phyloP scores from a whole-genome alignment of 306 rosid genomes.

The Medicago arabica region DNA sequence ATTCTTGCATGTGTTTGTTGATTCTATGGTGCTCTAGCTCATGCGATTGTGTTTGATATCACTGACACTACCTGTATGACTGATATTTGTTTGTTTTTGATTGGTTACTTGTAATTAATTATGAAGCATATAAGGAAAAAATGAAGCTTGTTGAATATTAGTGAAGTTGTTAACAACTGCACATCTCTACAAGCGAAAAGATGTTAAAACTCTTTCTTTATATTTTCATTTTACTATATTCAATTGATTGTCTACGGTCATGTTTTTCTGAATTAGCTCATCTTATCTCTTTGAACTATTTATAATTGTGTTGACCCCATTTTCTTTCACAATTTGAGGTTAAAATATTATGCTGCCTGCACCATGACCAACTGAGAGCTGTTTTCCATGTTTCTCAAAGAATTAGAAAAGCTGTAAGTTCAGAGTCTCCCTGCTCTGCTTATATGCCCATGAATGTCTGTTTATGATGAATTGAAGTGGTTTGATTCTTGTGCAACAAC shows the following conservation, averaged over 20 bases:
- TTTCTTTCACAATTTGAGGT: constrained; percentile 61
- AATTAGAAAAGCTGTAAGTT: constrained; percentile 86
- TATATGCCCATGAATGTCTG: neutral
- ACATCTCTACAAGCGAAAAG: neutral
- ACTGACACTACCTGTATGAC: neutral
- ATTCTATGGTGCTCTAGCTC: neutral
- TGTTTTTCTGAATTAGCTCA: constrained; percentile 5
- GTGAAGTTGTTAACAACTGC: constrained; percentile 17
- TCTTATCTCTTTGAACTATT: neutral
- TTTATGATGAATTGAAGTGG: constrained; percentile 9
- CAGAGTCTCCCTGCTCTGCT: constrained; percentile 10
- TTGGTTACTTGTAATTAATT: constrained; percentile 1
- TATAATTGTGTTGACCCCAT: constrained; percentile 40
- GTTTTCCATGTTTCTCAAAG: constrained; percentile 90
- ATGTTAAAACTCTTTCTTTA: neutral
- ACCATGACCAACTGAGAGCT: constrained; percentile 91
- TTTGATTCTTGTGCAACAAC: constrained; percentile 19
- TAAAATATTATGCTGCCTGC: constrained; percentile 81
- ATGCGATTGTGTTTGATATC: constrained; percentile 6
- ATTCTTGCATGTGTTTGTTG: neutral
- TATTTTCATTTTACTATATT: constrained; percentile 26
- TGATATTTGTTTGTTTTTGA: constrained; percentile 9
- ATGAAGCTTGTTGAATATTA: neutral
- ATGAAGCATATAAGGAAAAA: constrained; percentile 4
- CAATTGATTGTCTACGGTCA: neutral